These are phyloP conservation scores for Metarhizium guizhouense DNA, from an alignment of 2,329 filamentous ascomycete species.

Conservation along the genomic window DNA sequence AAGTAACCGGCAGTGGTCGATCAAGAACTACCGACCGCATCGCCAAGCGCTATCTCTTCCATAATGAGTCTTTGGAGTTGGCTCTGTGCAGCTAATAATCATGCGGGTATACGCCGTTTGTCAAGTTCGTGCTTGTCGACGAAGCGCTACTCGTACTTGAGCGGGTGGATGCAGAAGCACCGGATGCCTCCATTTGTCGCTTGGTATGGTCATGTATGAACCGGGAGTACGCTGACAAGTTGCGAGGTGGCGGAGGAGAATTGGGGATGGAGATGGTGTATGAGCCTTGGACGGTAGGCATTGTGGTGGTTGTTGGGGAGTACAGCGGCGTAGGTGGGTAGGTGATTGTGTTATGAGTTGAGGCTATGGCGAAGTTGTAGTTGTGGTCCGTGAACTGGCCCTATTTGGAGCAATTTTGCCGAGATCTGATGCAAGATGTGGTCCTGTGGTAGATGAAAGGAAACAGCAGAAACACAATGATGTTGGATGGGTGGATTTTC, in stretches of 20 bases:
- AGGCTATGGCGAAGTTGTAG: neutral
- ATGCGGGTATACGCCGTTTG: constrained; percentile 19
- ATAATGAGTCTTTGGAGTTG: neutral
- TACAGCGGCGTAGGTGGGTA: neutral
- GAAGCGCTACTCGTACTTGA: constrained; percentile 12
- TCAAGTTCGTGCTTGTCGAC: constrained; percentile 10
- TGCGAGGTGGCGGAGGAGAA: constrained; percentile 32
- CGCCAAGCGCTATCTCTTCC: neutral
- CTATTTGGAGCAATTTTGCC: neutral
- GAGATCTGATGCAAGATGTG: neutral
- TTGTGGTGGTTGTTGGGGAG: constrained; percentile 12
- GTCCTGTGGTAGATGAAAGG: neutral
- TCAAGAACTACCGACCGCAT: neutral
- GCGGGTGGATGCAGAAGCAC: constrained; percentile 14
- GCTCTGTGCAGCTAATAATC: constrained; percentile 6
- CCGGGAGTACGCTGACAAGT: constrained; percentile 47
- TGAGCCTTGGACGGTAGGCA: constrained; percentile 32
- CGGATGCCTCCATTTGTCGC: constrained; percentile 51
- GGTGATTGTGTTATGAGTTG: too few relatives aligned
- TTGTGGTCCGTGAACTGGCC: neutral
- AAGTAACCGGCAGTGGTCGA: neutral
- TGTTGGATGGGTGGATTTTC: constrained; percentile 6
- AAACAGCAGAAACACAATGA: neutral
- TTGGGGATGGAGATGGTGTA: constrained; percentile 26
- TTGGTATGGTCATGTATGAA: constrained; percentile 59